phyloP scores from a whole-genome alignment of 1,284 basidiomycete genomes.

The Meira miltonrushii region DNA sequence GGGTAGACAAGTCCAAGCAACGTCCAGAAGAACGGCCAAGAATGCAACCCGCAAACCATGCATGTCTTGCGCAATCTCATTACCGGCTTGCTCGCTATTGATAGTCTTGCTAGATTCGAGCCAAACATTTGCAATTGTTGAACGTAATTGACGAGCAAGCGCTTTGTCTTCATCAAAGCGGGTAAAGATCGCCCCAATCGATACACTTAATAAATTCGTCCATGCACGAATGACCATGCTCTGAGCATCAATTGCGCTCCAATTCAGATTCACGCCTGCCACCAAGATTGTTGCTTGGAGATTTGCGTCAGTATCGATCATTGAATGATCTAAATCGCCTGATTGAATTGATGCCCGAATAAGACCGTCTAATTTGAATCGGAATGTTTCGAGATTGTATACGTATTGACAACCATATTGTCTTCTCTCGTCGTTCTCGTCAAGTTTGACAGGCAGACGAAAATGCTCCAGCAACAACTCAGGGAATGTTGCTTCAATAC shows the following conservation, averaged over 20 bases:
- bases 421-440: constrained; percentile 58
- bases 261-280: constrained; percentile 70
- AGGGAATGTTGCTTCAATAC: constrained; percentile 47
- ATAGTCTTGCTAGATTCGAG: constrained; percentile 53
- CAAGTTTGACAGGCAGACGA: constrained; percentile 61
- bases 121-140: constrained; percentile 25
- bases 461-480: constrained; percentile 55
- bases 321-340: constrained; percentile 11
- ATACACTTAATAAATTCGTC: constrained; percentile 62
- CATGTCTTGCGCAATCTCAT: constrained; percentile 77
- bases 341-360: constrained; percentile 38
- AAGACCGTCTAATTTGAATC: constrained; percentile 50
- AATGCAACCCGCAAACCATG: constrained; percentile 71
- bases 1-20: constrained; percentile 55
- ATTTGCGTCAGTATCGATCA: constrained; percentile 22
- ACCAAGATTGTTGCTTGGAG: constrained; percentile 53
- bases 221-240: constrained; percentile 70
- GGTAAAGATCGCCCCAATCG: constrained; percentile 60
- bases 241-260: constrained; percentile 76
- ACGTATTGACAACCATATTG: constrained; percentile 75
- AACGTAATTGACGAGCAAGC: constrained; percentile 18
- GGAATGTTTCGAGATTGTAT: constrained; percentile 56
- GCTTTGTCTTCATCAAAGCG: constrained; percentile 62
- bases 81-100: constrained; percentile 66
- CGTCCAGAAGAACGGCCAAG: constrained; percentile 69